These are phyloP conservation scores for Salinomyces thailandicus DNA, from an alignment of 2,329 filamentous ascomycete species.

Conservation along the genomic window DNA sequence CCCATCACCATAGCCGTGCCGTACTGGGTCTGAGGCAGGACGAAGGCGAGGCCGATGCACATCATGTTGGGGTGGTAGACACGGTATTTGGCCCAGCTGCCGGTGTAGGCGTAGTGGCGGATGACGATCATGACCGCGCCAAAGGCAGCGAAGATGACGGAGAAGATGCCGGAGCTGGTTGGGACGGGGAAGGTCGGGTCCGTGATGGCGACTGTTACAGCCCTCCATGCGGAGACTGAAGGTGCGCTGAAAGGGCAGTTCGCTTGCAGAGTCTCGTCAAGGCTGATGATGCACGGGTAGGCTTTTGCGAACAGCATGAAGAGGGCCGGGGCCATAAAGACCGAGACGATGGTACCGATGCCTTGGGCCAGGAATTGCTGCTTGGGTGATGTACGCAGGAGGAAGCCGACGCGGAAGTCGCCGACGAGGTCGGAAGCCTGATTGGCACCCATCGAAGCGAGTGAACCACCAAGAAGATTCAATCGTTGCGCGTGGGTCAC, in stretches of 20 bases:
- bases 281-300: slow-evolving; percentile 55
- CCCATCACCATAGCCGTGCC: slow-evolving; percentile 50
- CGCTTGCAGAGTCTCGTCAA: slow-evolving; percentile 31
- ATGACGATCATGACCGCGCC: slow-evolving; percentile 43
- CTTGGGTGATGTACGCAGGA: slow-evolving; percentile 53
- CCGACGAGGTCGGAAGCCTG: slow-evolving; percentile 42
- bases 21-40: slow-evolving; percentile 47
- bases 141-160: slow-evolving; percentile 45
- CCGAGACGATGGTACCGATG: slow-evolving; percentile 51
- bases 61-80: slow-evolving; percentile 53
- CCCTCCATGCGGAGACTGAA: slow-evolving; percentile 55
- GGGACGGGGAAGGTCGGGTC: slow-evolving; percentile 48
- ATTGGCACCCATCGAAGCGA: slow-evolving; percentile 31
- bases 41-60: slow-evolving; percentile 49
- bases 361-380: slow-evolving; percentile 58
- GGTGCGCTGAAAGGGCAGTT: slow-evolving; percentile 52
- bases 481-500: slow-evolving; percentile 48
- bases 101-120: slow-evolving; percentile 46
- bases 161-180: slow-evolving; percentile 45
- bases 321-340: slow-evolving; percentile 56
- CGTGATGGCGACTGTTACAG: slow-evolving; percentile 53
- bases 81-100: slow-evolving; percentile 44
- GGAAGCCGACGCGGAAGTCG: slow-evolving; percentile 59
- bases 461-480: slow-evolving; percentile 54
- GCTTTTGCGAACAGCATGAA: slow-evolving; percentile 59